These are phyloP conservation scores for Cryptosporidium ryanae DNA, from an alignment of 169 alveolate genomes.

Conservation along the genomic window DNA sequence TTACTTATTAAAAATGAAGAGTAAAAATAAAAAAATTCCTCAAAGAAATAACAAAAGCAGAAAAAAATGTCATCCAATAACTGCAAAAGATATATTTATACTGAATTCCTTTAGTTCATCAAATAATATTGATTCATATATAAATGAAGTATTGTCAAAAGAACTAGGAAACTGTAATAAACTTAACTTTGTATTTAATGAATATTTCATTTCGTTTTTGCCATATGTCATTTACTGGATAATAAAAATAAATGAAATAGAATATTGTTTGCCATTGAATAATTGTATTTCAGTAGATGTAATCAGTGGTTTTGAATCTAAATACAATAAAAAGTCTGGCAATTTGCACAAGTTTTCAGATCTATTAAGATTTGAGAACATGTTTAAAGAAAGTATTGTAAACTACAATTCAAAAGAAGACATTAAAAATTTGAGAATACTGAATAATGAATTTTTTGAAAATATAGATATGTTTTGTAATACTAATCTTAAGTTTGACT, in stretches of 20 bases:
- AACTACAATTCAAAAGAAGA: neutral
- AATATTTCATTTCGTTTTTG: neutral
- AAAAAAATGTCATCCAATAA: slow-evolving; percentile 11
- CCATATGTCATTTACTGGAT: slow-evolving; percentile 15
- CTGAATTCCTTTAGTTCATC: slow-evolving; percentile 30
- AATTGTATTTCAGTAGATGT: neutral
- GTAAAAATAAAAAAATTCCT: neutral
- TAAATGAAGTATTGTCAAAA: neutral
- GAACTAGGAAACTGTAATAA: neutral
- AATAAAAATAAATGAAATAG: neutral
- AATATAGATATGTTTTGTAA: neutral
- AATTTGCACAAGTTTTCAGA: neutral
- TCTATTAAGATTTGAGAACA: slow-evolving; percentile 10
- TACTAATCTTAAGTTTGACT: neutral
- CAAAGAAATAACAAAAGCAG: slow-evolving; percentile 7
- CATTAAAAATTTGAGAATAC: neutral
- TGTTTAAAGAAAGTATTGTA: neutral
- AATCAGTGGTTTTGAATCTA: neutral
- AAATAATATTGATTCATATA: slow-evolving; percentile 17
- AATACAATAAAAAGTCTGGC: too few relatives aligned
- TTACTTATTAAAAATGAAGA: slow-evolving; percentile 2
- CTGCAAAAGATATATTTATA: slow-evolving; percentile 52
- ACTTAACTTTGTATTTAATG: neutral
- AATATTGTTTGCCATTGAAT: neutral
- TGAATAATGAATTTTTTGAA: neutral